Evolutionary conservation across 2,329 filamentous ascomycete species (phyloP).

Genomic region (Hymenoscyphus repandus): DNA sequence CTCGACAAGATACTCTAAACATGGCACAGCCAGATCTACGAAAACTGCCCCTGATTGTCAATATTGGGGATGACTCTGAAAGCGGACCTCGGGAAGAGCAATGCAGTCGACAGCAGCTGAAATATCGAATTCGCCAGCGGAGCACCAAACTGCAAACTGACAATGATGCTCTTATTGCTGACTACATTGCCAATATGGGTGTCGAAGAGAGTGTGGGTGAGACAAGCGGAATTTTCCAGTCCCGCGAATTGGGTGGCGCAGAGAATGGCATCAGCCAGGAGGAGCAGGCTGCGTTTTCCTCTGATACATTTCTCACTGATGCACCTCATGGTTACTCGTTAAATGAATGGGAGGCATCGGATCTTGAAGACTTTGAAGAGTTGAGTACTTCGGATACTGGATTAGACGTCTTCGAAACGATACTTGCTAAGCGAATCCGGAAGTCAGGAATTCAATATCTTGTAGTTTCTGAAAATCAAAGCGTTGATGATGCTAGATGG

Average conservation of each 20-base stretch:
- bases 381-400: conserved; percentile 45
- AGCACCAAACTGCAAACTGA: conserved; percentile 1
- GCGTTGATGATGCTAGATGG: conserved; percentile 45
- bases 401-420: conserved; percentile 35
- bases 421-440: conserved; percentile 42
- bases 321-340: neutral
- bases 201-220: neutral
- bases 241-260: conserved; percentile 40
- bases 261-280: conserved; percentile 36
- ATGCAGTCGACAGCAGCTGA: neutral
- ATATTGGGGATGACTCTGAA: too few species aligned
- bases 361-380: conserved; percentile 42
- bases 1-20: neutral
- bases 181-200: conserved; percentile 33
- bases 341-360: conserved; percentile 38
- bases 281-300: conserved; percentile 14
- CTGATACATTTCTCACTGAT: conserved; percentile 13
- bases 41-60: neutral
- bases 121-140: neutral
- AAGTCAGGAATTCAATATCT: conserved; percentile 44
- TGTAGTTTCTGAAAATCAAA: conserved; percentile 41
- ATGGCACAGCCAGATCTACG: neutral
- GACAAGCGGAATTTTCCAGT: conserved; percentile 14
- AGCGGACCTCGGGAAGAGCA: neutral
- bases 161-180: conserved; percentile 26